Base-by-base conservation (phyloP, 1,284 basidiomycete species). In the Irpex sp. region DNA sequence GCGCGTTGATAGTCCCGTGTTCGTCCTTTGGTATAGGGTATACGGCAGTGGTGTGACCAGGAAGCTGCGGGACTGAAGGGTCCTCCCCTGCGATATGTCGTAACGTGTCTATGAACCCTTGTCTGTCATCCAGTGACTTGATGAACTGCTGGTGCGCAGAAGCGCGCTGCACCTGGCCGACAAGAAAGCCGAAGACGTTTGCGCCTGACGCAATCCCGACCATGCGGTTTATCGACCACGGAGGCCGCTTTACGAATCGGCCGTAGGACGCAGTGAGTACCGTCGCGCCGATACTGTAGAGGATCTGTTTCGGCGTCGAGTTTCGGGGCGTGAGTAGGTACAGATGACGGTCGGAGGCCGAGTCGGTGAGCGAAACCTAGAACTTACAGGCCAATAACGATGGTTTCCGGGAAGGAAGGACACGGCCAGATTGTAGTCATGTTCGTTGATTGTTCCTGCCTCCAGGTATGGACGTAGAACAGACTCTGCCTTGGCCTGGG, bases 391-490 rank as follows among this genome's bases (percentile, higher is more conserved):
- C 70, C 73, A 77, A 58, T 75, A 68, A 55, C 79, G 78, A 65
- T 79, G 78, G 59, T 70, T 69, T 49, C 79, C 79, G 47, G 85
- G 81, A 19, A 87, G 72, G 73, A 87, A 87, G 39, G 70, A 55
- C 62, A 77, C 68, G 17, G 85, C 82, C 13, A 80, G 72, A 2
- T 83, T 76, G 70, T 81, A 89, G 76, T 90, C 88, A 57, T 79
- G 78, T 31, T 68, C 70, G 6, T 83, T 79, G 60, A 90, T 75
- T 61, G 78, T 77, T 17, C 83, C 84, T 33, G 78, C 75, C 49
- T 89, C 84, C 53, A 83, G 78, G 68, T 89, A 83, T 53, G 86
- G 86, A 7, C 77, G 74, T 46, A 90, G 78, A 60, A 89, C 83
- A 35, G 75, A 71, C 61, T 76, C 72, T 0, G 79, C 70, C 26